A percentile compares a stretch with the other conserved stretches of the same genome.
phyloP scores from a whole-genome alignment of 2,329 filamentous ascomycete genomes.

The Paraphoma sp. region DNA sequence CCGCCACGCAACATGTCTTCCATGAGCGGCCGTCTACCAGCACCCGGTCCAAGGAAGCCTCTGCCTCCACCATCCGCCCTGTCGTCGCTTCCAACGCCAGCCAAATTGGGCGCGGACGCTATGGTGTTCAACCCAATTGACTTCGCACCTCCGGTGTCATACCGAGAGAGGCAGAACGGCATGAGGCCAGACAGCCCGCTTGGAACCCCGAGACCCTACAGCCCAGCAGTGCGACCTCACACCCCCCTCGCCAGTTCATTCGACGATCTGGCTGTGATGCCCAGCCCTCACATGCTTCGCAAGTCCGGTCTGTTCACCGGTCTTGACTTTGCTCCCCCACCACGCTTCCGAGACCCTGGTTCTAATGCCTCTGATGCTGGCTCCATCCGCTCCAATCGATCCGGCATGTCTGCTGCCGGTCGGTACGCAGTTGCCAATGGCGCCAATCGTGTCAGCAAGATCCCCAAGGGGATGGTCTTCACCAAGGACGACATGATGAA shows the following conservation, averaged over 20 bases:
- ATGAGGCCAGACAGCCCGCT: constrained; percentile 65
- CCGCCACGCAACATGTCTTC: constrained; percentile 51
- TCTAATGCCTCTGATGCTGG: constrained; percentile 53
- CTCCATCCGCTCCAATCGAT: constrained; percentile 71
- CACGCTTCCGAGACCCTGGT: constrained; percentile 66
- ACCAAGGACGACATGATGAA: constrained; percentile 70
- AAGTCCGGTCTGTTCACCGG: constrained; percentile 80
- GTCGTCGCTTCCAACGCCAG: constrained; percentile 80
- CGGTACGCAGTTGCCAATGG: constrained; percentile 76
- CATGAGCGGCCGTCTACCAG: constrained; percentile 45
- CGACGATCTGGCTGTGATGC: constrained; percentile 83
- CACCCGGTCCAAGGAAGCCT: constrained; percentile 58
- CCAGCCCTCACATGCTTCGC: constrained; percentile 81
- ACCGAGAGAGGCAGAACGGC: constrained; percentile 71
- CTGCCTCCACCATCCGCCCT: constrained; percentile 77
- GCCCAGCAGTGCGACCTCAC: constrained; percentile 73
- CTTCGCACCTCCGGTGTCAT: constrained; percentile 77
- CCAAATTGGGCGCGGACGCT: constrained; percentile 81
- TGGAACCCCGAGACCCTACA: constrained; percentile 70
- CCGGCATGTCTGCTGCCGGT: constrained; percentile 75
- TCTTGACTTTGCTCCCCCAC: constrained; percentile 81
- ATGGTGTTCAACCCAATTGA: constrained; percentile 74
- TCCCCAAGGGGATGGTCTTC: constrained; percentile 83
- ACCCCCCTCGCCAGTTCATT: constrained; percentile 84
- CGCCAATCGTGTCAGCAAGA: constrained; percentile 83